A percentile compares a stretch with the other conserved stretches of the same genome.
Evolutionary conservation across 2,329 filamentous ascomycete species (phyloP).

Genomic region (Aureobasidium namibiae): DNA sequence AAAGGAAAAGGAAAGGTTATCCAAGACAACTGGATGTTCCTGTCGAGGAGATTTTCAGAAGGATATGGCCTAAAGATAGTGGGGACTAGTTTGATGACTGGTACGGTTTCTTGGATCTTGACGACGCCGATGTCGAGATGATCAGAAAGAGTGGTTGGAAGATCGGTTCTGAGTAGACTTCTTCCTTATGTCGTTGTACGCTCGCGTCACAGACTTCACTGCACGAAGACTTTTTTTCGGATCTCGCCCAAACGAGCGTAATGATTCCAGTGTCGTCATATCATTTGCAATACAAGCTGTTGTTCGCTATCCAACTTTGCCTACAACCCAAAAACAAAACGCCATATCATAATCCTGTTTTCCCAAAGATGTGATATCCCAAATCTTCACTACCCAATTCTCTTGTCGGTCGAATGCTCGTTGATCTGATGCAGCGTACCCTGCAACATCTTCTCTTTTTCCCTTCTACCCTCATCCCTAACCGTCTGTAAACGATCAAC

Average conservation of each 20-base stretch:
- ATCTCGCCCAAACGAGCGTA: no score
- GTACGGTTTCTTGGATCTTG: not conserved
- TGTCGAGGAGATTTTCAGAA: not conserved
- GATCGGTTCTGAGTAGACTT: no score
- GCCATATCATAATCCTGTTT: not conserved
- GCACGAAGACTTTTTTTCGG: no score
- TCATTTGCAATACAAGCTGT: not conserved
- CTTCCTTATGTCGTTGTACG: no score
- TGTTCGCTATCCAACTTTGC: not conserved
- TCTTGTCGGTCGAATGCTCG: not conserved
- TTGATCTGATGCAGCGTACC: conserved; percentile 11
- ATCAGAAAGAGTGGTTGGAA: no score
- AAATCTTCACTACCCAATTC: not conserved
- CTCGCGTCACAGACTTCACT: no score
- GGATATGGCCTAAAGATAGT: not conserved
- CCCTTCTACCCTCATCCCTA: conserved; percentile 40
- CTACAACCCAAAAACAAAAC: not conserved
- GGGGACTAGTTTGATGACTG: not conserved
- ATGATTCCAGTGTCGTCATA: no score
- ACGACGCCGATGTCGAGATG: not conserved
- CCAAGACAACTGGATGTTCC: not conserved
- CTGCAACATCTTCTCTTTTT: conserved; percentile 17
- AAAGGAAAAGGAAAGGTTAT: not conserved
- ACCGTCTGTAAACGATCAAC: conserved; percentile 63
- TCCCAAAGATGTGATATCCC: not conserved